These are phyloP conservation scores for Fusarium mundagurra DNA, from an alignment of 2,329 filamentous ascomycete genomes.

Conservation along the genomic window DNA sequence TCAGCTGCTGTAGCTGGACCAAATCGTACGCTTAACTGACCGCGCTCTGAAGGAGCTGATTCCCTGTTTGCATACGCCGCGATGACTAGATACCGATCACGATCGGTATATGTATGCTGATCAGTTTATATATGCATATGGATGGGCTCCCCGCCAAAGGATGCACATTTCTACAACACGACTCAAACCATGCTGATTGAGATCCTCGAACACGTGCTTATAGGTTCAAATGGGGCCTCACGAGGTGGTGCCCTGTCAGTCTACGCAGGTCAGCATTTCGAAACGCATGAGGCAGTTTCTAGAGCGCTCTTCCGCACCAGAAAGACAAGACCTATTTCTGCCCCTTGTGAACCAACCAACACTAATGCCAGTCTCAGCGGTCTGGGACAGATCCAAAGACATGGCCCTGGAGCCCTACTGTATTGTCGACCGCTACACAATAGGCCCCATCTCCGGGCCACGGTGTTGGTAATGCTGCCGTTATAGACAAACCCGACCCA, in stretches of 20 bases:
- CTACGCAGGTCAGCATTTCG: background rate
- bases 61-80: background rate
- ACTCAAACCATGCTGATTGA: background rate
- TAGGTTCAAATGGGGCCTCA: background rate
- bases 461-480: background rate
- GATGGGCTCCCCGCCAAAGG: background rate
- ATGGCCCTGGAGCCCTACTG: background rate
- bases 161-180: background rate
- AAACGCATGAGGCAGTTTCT: constrained; percentile 4
- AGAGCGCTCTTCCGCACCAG: constrained; percentile 3
- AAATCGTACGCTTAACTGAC: background rate
- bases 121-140: constrained; percentile 2
- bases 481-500: background rate
- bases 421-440: background rate
- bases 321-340: constrained; percentile 1
- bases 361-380: background rate
- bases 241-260: background rate
- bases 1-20: background rate
- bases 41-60: background rate
- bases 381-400: background rate
- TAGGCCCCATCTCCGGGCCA: constrained; percentile 1
- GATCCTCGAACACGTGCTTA: background rate
- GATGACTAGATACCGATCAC: background rate
- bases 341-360: constrained; percentile 18
- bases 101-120: background rate